phyloP scores from a whole-genome alignment of 2,329 filamentous ascomycete species.

The Exophiala phaeomuriformis region DNA sequence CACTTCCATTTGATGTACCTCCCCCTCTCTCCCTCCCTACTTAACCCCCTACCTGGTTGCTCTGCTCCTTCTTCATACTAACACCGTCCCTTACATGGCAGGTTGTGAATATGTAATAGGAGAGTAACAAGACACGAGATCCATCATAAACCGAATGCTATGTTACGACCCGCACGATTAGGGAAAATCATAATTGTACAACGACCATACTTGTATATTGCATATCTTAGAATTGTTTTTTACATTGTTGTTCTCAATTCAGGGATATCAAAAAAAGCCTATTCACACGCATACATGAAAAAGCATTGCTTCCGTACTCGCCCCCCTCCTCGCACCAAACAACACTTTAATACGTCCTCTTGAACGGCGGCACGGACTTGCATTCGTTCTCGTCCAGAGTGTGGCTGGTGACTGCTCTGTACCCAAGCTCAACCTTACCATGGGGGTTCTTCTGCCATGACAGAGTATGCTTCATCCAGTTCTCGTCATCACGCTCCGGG shows the following conservation, averaged over 20 bases:
- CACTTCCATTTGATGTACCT: too few relatives aligned
- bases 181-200: neutral
- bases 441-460: slow-evolving; percentile 93
- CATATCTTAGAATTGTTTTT: neutral
- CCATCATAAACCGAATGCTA: too few relatives aligned
- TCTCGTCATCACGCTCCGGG: slow-evolving; percentile 87
- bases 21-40: too few relatives aligned
- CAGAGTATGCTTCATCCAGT: slow-evolving; percentile 99
- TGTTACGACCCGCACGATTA: neutral
- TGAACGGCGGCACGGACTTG: slow-evolving; percentile 93
- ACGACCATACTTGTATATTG: neutral
- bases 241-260: slow-evolving; percentile 7
- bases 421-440: slow-evolving; percentile 74
- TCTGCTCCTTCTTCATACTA: too few relatives aligned
- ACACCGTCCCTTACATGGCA: neutral
- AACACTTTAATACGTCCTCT: slow-evolving; percentile 50
- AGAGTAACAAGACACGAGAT: slow-evolving; percentile 34
- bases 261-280: slow-evolving; percentile 4
- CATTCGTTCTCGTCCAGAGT: slow-evolving; percentile 95
- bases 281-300: neutral
- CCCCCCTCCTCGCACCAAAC: neutral
- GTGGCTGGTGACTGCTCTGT: slow-evolving; percentile 71
- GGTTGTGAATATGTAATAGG: slow-evolving; percentile 58
- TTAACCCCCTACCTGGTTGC: too few relatives aligned
- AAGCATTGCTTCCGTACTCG: neutral